Base-by-base conservation (phyloP, 2,329 filamentous ascomycete genomes). In the Colletotrichum camelliae region DNA sequence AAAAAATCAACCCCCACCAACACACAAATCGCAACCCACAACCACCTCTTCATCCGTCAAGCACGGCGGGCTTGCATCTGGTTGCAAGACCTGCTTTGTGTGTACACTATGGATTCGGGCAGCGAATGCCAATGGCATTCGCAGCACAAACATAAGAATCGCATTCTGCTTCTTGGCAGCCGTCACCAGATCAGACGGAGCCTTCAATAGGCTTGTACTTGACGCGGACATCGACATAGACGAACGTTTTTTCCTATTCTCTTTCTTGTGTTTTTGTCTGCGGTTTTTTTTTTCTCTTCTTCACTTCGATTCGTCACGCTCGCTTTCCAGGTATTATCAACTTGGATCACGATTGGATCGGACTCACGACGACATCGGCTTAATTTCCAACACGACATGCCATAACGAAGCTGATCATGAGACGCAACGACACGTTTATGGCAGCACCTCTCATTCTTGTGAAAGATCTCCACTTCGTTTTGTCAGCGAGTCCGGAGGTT, bases 11-110 rank as follows among this genome's bases (percentile, higher is more conserved):
- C 73, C 60, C 39, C 73, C 57, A 66, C 58, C 37, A 67, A 67
- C 67, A 73, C 33, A 72, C 60, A 61, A 74, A 58, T 39, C 69
- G 55, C 68, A 71, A 69, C 39, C 60, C 64, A 72, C 76, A 37
- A 39, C 39, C 48, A 70, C 52, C 72, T 76, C 73, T 67, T 68
- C 73, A 75, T 74, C 75, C 75, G 75, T 77, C 72, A 21, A 76
- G 70, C 82, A 83, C 81, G 78, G 79, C 79, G 80, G 79, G 80
- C 80, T 77, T 80, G 82, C 73, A 73, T 81, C 81, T 84, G 84
- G 43, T 75, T 72, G 72, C 75, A 62, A 77, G 76, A 35, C 60
- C n/a, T 67, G 66, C 73, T 70, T 76, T 77, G 76, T 76, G 74
- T 77, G 77, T 77, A 77, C 67, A 77, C 52, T 75, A 77, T 71